Conservation (phyloP, 2,329 filamentous ascomycete species). For the Metarhizium guizhouense region DNA sequence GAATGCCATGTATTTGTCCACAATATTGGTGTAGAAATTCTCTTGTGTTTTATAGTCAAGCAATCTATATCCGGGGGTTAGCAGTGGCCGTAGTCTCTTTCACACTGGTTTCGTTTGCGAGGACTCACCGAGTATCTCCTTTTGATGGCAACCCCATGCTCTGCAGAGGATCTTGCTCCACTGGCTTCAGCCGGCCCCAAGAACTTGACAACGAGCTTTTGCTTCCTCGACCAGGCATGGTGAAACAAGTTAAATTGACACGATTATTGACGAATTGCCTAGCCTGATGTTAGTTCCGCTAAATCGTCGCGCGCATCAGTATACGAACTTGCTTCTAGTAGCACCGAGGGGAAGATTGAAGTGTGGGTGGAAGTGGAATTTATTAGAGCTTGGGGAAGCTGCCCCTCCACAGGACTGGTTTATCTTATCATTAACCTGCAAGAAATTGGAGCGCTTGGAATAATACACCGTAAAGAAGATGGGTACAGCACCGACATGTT, state of each 20-base stretch:
- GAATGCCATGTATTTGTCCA: conserved; percentile 82
- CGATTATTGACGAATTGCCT: neutral
- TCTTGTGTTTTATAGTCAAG: conserved; percentile 73
- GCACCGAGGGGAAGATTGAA: neutral
- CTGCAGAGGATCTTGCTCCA: conserved; percentile 68
- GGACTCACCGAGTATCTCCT: conserved; percentile 67
- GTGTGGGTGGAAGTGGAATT: too few species aligned
- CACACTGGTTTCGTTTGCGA: neutral
- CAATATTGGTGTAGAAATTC: conserved; percentile 76
- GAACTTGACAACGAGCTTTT: conserved; percentile 36
- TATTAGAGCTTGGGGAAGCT: too few species aligned
- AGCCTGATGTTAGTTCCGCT: neutral
- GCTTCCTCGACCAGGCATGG: conserved; percentile 17
- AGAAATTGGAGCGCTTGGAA: too few species aligned
- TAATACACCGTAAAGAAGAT: too few species aligned
- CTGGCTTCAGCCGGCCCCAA: conserved; percentile 66
- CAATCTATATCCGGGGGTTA: conserved; percentile 37
- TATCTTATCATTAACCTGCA: too few species aligned
- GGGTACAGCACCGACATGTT: too few species aligned
- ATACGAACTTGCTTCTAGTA: neutral
- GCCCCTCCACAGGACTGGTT: neutral
- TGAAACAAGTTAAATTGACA: neutral
- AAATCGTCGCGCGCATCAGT: neutral
- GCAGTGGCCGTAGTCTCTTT: neutral
- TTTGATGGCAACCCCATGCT: conserved; percentile 81